Evolutionary conservation across 2,329 filamentous ascomycete species (phyloP), one percentile per base, ranked within the genome.

Genomic region (Diplodia seriata): DNA sequence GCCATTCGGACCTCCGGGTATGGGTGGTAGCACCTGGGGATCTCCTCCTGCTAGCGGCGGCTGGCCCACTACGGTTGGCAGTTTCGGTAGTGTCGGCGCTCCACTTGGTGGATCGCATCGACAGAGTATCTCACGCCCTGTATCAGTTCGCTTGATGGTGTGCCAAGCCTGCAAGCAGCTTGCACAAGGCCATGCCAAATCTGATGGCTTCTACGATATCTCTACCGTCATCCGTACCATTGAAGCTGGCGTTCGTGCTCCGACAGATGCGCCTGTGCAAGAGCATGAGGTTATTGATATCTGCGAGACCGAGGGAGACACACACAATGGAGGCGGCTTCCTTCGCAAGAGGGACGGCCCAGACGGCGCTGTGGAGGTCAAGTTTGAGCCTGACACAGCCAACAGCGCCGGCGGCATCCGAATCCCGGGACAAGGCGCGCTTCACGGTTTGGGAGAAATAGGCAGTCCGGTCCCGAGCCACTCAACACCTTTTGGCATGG

Each of bases 291-390:
- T 98, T 73, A 84, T 94, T 49, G 89, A 91, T 68, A 90, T 96
- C 68, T 95, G 92, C 77, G 94, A 98, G 74, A 97, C 94, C 0
- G 92, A 97, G 76, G 95, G 95, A 68, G 96, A 91, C 73, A 77
- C 83, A 2, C 88, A 90, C 69, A 98, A 98, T 74, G 95, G 95
- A 55, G 94, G 94, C 54, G 95, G 95, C n/a, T 96, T 99, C 75
- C 88, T 91, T 40, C 85, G 91, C 70, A 86, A 85, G 69, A 83
- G 85, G 49, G 85, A 87, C 59, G 82, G 79, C 4, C 71, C 69
- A 40, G 66, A 53, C 20, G 70, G 70, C n/a, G 75, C 75, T 8
- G 75, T 80, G 49, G 76, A 78, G 4, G 81, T 84, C 71, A 83
- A 80, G 70, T 83, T 81, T 71, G 79, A 81, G 61, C 70, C 47